Conservation (phyloP, 2,329 filamentous ascomycete species). For the Alternaria ventricosa region DNA sequence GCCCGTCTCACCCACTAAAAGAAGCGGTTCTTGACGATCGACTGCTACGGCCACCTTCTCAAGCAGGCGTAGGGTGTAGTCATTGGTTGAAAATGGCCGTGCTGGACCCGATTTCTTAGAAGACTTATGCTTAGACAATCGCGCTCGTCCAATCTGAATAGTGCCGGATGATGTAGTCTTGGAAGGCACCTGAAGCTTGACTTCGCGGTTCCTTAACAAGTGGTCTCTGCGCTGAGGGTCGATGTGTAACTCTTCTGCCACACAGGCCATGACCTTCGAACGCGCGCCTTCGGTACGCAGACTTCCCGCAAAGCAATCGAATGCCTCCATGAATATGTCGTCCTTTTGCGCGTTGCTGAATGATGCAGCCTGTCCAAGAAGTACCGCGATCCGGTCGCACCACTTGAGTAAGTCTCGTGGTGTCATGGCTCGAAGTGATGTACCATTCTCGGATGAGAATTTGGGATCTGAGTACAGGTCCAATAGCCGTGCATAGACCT, state of each 20-base stretch:
- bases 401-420: conserved; percentile 88
- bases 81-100: conserved; percentile 84
- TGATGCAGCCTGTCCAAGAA: conserved; percentile 67
- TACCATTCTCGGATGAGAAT: conserved; percentile 61
- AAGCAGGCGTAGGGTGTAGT: conserved; percentile 80
- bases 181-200: conserved; percentile 59
- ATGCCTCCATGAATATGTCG: conserved; percentile 89
- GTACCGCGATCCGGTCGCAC: conserved; percentile 76
- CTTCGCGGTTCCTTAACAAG: conserved; percentile 75
- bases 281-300: conserved; percentile 71
- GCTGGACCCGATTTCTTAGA: conserved; percentile 47
- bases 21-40: conserved; percentile 81
- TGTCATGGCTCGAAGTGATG: conserved; percentile 66
- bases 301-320: conserved; percentile 90
- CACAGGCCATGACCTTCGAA: conserved; percentile 66
- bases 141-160: conserved; percentile 52
- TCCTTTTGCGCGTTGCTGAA: conserved; percentile 75
- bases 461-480: conserved; percentile 50
- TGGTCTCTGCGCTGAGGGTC: conserved; percentile 82
- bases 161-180: conserved; percentile 36
- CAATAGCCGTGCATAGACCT: conserved; percentile 58
- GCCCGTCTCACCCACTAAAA: conserved; percentile 98
- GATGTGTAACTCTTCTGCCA: conserved; percentile 87
- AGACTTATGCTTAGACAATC: conserved; percentile 52
- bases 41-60: conserved; percentile 88